Percentiles rank a stretch among this genome's conserved stretches.
Conservation (phyloP, 768 basidiomycete genomes). For the Lactarius sanguifluus region DNA sequence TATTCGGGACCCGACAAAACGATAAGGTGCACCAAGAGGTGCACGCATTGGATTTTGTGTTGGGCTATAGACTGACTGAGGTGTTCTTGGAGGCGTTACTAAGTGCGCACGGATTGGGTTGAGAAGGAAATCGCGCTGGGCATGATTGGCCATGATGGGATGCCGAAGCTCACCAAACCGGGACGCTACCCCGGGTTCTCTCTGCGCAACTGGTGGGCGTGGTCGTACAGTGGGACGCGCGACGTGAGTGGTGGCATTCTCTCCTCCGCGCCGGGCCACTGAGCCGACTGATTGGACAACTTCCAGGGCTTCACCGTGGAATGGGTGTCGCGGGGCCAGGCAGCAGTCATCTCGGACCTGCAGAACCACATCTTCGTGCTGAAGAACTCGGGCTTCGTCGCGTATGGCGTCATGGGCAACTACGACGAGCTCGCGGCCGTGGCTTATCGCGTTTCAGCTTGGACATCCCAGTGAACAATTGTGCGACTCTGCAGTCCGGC, state of each 20-base stretch:
- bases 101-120: slow-evolving; percentile 62
- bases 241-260: slow-evolving; percentile 41
- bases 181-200: slow-evolving; percentile 79
- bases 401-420: slow-evolving; percentile 75
- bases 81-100: too few species aligned
- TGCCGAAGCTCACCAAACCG: slow-evolving; percentile 71
- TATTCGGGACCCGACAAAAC: slow-evolving; percentile 32
- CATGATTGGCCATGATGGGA: slow-evolving; percentile 74
- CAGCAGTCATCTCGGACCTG: slow-evolving; percentile 76
- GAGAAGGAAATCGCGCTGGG: slow-evolving; percentile 74
- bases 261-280: too few species aligned
- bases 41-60: slow-evolving; percentile 10
- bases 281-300: slow-evolving; percentile 43
- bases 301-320: slow-evolving; percentile 82
- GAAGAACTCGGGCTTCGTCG: slow-evolving; percentile 76
- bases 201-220: slow-evolving; percentile 82
- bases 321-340: slow-evolving; percentile 84
- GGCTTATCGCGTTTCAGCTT: slow-evolving; percentile 43
- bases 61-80: not conserved
- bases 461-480: slow-evolving; percentile 84
- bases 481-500: slow-evolving; percentile 78
- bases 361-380: slow-evolving; percentile 78
- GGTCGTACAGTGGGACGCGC: slow-evolving; percentile 67
- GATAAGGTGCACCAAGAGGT: slow-evolving; percentile 45
- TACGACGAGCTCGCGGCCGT: slow-evolving; percentile 54